These are phyloP conservation scores for Baorangia bicolor DNA, from an alignment of 768 basidiomycete species.

Conservation along the genomic window DNA sequence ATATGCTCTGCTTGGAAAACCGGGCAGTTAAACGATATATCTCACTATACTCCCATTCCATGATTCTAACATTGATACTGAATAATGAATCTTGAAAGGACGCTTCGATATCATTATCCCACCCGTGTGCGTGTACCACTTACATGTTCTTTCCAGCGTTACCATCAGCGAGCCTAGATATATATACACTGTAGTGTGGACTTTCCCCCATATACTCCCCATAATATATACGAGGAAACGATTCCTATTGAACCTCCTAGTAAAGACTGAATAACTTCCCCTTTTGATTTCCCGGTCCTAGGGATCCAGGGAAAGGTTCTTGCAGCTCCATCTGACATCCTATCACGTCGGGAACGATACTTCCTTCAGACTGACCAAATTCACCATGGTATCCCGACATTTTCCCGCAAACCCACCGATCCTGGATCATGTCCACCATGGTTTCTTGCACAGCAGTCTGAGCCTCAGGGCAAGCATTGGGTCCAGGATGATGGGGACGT, in stretches of 20 bases:
- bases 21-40: slow-evolving; percentile 36
- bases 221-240: background rate
- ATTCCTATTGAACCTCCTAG: background rate
- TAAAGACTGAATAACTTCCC: background rate
- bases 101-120: slow-evolving; percentile 19
- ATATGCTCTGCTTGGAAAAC: slow-evolving; percentile 66
- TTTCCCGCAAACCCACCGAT: slow-evolving; percentile 16
- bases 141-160: slow-evolving; percentile 15
- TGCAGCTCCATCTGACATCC: background rate
- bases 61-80: slow-evolving; percentile 6
- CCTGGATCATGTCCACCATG: slow-evolving; percentile 12
- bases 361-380: slow-evolving; percentile 20
- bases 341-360: slow-evolving; percentile 16
- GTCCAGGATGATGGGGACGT: slow-evolving; percentile 8
- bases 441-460: slow-evolving; percentile 9
- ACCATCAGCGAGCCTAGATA: slow-evolving; percentile 10
- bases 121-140: slow-evolving; percentile 19
- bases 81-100: slow-evolving; percentile 10
- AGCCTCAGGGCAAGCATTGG: background rate
- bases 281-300: too few species aligned
- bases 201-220: background rate
- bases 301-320: background rate
- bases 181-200: slow-evolving; percentile 11
- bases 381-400: slow-evolving; percentile 11
- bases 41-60: background rate